These are phyloP conservation scores for Clitocybe nebularis DNA, from an alignment of 1,284 basidiomycete genomes.

Conservation along the genomic window DNA sequence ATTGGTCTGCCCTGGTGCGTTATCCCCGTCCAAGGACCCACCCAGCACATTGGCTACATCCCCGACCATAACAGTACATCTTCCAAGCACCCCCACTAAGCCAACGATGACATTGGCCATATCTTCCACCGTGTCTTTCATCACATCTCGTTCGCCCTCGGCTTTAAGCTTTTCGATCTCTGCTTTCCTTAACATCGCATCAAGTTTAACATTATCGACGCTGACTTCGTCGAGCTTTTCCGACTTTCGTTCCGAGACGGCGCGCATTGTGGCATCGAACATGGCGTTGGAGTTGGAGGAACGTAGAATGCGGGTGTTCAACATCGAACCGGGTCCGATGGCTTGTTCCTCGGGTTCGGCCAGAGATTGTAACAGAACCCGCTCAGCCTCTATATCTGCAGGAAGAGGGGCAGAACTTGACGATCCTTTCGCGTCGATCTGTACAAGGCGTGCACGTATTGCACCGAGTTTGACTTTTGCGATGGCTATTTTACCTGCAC, in stretches of 20 bases:
- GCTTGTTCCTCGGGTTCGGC: constrained; percentile 70
- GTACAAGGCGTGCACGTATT: constrained; percentile 62
- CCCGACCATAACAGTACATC: constrained; percentile 71
- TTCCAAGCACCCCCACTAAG: constrained; percentile 75
- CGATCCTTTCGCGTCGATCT: constrained; percentile 49
- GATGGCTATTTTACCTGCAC: constrained; percentile 69
- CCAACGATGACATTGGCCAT: constrained; percentile 70
- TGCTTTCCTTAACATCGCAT: constrained; percentile 62
- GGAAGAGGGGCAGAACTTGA: constrained; percentile 40
- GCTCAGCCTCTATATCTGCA: constrained; percentile 69
- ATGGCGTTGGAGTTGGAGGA: constrained; percentile 76
- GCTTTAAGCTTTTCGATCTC: constrained; percentile 74
- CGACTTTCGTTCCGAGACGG: constrained; percentile 74
- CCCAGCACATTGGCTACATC: constrained; percentile 60
- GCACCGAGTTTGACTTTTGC: constrained; percentile 71
- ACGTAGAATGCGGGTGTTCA: constrained; percentile 60
- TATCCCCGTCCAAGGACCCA: constrained; percentile 39
- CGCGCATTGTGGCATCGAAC: constrained; percentile 81
- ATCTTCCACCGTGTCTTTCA: constrained; percentile 59
- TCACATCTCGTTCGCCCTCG: constrained; percentile 65
- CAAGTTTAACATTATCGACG: constrained; percentile 69
- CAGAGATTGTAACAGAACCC: constrained; percentile 64
- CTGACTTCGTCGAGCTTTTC: constrained; percentile 76
- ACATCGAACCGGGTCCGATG: constrained; percentile 54
- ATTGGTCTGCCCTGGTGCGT: constrained; percentile 27